phyloP scores from a whole-genome alignment of 1,139 yeast species.

The Pichia sp. region DNA sequence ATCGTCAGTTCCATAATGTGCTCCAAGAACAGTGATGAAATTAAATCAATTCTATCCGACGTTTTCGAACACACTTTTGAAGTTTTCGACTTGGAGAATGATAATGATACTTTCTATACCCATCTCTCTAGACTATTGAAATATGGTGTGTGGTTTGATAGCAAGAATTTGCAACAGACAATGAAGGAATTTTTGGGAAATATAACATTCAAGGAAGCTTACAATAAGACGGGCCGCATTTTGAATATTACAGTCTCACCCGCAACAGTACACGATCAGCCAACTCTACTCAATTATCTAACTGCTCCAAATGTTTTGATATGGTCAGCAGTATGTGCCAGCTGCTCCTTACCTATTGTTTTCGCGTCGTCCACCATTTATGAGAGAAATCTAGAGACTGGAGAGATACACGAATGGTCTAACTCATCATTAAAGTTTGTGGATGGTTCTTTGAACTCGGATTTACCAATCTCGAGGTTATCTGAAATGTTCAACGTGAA shows the following conservation, averaged over 20 bases:
- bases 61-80: constrained; percentile 56
- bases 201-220: constrained; percentile 62
- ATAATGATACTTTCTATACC: constrained; percentile 38
- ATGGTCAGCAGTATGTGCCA: constrained; percentile 93
- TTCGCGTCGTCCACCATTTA: constrained; percentile 82
- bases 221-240: constrained; percentile 52
- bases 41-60: constrained; percentile 45
- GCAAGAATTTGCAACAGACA: constrained; percentile 60
- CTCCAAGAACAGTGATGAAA: constrained; percentile 71
- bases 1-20: constrained; percentile 87
- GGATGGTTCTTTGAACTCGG: constrained; percentile 95
- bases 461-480: constrained; percentile 79
- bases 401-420: constrained; percentile 70
- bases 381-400: constrained; percentile 73
- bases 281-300: constrained; percentile 76
- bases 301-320: constrained; percentile 90
- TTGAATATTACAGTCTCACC: constrained; percentile 73
- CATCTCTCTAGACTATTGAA: constrained; percentile 59
- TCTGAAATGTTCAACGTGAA: constrained; percentile 97
- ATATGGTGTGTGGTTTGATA: constrained; percentile 87
- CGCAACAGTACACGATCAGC: constrained; percentile 65
- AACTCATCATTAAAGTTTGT: constrained; percentile 77
- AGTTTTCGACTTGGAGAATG: constrained; percentile 54
- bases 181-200: constrained; percentile 82
- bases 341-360: constrained; percentile 89